These are phyloP conservation scores for Phytopythium boreale DNA, from an alignment of 352 stramenopile genomes.

Conservation along the genomic window DNA sequence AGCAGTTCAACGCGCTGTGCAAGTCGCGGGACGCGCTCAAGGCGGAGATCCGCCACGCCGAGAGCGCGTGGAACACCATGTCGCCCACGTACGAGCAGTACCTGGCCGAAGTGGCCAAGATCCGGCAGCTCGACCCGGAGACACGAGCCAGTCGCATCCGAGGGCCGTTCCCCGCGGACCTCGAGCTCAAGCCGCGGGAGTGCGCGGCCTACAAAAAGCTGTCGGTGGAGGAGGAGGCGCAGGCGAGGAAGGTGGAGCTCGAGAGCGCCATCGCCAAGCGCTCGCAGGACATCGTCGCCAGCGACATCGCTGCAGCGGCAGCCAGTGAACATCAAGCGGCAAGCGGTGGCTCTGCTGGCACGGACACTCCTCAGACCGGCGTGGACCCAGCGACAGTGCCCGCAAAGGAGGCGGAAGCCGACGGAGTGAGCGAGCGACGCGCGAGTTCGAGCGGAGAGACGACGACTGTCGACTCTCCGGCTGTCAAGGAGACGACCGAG, in stretches of 20 bases:
- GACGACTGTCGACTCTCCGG: not conserved
- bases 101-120: conserved; percentile 46
- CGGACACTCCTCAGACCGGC: not conserved
- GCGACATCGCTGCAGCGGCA: not conserved
- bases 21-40: conserved; percentile 49
- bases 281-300: conserved; percentile 39
- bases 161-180: conserved; percentile 48
- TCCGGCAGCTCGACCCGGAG: conserved; percentile 39
- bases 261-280: conserved; percentile 61
- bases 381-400: conserved; percentile 1
- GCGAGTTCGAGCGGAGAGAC: conserved; percentile 2
- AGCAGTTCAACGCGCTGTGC: conserved; percentile 35
- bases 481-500: conserved; percentile 1
- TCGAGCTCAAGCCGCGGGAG: conserved; percentile 49
- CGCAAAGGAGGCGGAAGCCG: conserved; percentile 6
- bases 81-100: conserved; percentile 64
- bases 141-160: conserved; percentile 33
- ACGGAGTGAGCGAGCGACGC: conserved; percentile 8
- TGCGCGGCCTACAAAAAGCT: conserved; percentile 75
- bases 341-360: too few relatives aligned
- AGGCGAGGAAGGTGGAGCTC: conserved; percentile 56
- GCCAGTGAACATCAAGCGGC: not conserved
- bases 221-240: conserved; percentile 73
- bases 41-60: conserved; percentile 44
- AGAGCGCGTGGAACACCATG: conserved; percentile 37